phyloP scores from a whole-genome alignment of 352 stramenopile species.

The Globisporangium echinulatum region DNA sequence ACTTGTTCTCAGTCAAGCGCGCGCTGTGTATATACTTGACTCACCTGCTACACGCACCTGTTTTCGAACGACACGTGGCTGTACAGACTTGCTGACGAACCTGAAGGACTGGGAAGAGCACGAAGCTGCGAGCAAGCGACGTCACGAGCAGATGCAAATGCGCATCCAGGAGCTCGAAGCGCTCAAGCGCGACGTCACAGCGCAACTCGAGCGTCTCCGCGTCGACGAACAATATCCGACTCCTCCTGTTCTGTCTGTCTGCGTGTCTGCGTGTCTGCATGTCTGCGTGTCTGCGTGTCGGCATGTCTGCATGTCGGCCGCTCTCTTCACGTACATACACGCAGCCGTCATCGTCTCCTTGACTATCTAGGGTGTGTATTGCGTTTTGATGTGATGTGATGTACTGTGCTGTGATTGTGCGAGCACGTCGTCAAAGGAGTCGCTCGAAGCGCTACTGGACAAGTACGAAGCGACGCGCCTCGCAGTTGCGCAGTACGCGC shows the following conservation, averaged over 20 bases:
- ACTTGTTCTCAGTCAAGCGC: not conserved
- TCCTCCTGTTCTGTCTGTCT: not conserved
- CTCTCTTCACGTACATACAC: not conserved
- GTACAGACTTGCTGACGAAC: conserved; percentile 47
- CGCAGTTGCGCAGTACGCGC: conserved; percentile 47
- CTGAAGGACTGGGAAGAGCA: conserved; percentile 66
- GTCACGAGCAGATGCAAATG: conserved; percentile 44
- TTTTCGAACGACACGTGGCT: not conserved
- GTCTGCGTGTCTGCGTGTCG: not conserved
- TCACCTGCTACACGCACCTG: too few relatives aligned
- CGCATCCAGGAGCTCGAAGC: conserved; percentile 59
- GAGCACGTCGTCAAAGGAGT: conserved; percentile 47
- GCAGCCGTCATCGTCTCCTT: not conserved
- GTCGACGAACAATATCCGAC: conserved; percentile 65
- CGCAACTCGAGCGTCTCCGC: conserved; percentile 59
- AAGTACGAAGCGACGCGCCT: conserved; percentile 65
- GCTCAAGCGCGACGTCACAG: conserved; percentile 56
- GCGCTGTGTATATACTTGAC: not conserved
- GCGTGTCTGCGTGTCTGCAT: not conserved
- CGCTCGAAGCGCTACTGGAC: conserved; percentile 47
- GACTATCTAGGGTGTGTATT: not conserved
- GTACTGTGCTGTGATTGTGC: not conserved
- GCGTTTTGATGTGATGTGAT: too few relatives aligned
- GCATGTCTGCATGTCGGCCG: not conserved
- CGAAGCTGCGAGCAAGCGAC: conserved; percentile 26